These are phyloP conservation scores for Chaetomium strumarium DNA, from an alignment of 2,329 filamentous ascomycete species.

Conservation along the genomic window DNA sequence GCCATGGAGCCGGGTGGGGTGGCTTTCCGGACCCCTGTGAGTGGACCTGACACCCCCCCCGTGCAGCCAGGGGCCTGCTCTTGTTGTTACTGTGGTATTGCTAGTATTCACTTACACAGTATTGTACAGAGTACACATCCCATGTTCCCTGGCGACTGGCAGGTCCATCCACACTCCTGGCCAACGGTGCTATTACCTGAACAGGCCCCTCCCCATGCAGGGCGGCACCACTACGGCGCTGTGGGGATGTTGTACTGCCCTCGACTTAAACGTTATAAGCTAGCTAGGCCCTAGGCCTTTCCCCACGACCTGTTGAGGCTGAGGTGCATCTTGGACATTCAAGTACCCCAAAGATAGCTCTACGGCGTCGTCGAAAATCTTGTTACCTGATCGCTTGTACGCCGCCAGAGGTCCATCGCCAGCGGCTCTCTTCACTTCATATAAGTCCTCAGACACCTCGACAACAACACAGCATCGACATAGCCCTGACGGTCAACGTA, in stretches of 20 bases:
- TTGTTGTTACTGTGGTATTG: slow-evolving; percentile 11
- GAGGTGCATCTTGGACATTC: slow-evolving; percentile 20
- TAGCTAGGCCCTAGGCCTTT: slow-evolving; percentile 20
- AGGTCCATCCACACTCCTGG: slow-evolving; percentile 12
- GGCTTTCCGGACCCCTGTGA: slow-evolving; percentile 4
- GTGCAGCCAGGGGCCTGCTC: slow-evolving; percentile 4
- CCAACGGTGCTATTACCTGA: slow-evolving; percentile 12
- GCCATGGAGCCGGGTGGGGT: background rate
- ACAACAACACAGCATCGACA: slow-evolving; percentile 5
- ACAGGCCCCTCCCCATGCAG: slow-evolving; percentile 15
- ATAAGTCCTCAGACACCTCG: slow-evolving; percentile 18
- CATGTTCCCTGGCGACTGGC: slow-evolving; percentile 20
- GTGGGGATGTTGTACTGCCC: slow-evolving; percentile 23
- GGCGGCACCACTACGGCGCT: slow-evolving; percentile 17
- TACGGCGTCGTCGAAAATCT: slow-evolving; percentile 19
- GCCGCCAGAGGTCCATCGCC: slow-evolving; percentile 10
- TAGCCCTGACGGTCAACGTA: slow-evolving; percentile 20
- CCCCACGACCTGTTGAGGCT: slow-evolving; percentile 24
- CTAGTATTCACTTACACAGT: slow-evolving; percentile 13
- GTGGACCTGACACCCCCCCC: slow-evolving; percentile 9
- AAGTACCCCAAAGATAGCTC: slow-evolving; percentile 25
- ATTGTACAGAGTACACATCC: slow-evolving; percentile 4
- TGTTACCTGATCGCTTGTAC: slow-evolving; percentile 21
- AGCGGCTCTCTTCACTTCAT: slow-evolving; percentile 12
- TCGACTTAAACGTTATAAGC: slow-evolving; percentile 25